Percentiles rank a stretch among this genome's conserved stretches.
Evolutionary conservation across 192 early-diverging fungal genomes (phyloP).

Genomic region (Coemansia pectinata): DNA sequence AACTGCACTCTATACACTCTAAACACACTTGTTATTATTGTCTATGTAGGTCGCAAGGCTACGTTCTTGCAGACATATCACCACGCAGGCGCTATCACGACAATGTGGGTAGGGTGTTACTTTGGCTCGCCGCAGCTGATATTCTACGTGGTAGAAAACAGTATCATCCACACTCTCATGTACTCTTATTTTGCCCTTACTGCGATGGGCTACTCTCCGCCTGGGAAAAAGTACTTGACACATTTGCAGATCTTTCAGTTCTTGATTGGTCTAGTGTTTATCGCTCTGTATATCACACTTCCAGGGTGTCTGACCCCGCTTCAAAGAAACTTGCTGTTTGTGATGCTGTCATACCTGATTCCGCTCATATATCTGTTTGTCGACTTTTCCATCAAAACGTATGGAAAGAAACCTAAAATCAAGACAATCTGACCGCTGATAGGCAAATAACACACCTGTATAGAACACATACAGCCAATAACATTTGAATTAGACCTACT

Average conservation of each 20-base stretch:
- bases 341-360: conserved; percentile 73
- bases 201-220: conserved; percentile 71
- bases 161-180: conserved; percentile 88
- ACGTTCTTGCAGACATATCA: conserved; percentile 87
- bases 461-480: neutral
- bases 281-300: conserved; percentile 67
- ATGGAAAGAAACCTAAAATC: conserved; percentile 52
- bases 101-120: conserved; percentile 86
- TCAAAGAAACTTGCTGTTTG: conserved; percentile 63
- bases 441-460: neutral
- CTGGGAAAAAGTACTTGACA: conserved; percentile 81
- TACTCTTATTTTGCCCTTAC: conserved; percentile 81
- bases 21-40: neutral
- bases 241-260: conserved; percentile 87
- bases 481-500: neutral
- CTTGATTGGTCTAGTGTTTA: conserved; percentile 68
- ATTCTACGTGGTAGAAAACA: conserved; percentile 79
- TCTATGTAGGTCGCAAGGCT: conserved; percentile 59
- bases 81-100: conserved; percentile 85
- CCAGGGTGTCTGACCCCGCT: conserved; percentile 62
- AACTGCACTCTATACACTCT: neutral
- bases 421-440: conserved; percentile 16
- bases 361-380: conserved; percentile 81
- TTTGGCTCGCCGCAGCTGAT: conserved; percentile 78
- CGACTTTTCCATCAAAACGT: conserved; percentile 77